Evolutionary conservation across 78 protist species (phyloP).

Genomic region (Dictyostelium purpureum): DNA sequence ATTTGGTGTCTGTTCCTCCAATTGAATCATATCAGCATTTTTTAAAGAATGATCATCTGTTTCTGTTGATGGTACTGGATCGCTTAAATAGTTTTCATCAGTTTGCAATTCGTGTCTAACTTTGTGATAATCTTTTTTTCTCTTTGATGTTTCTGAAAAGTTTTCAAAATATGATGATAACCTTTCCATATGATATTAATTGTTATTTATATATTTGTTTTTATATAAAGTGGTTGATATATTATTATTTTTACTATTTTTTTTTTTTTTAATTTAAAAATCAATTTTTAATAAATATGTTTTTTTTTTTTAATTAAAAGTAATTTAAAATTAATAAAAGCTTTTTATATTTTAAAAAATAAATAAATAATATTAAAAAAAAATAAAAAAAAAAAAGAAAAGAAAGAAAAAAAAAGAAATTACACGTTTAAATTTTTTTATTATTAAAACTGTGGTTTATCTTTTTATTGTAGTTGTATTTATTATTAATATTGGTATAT

Average conservation of each 20-base stretch:
- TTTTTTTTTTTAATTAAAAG: neutral
- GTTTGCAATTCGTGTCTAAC: neutral
- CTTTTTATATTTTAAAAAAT: neutral
- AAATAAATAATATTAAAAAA: neutral
- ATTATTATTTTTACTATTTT: no score
- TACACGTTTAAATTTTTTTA: no score
- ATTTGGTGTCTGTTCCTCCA: neutral
- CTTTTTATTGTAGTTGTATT: neutral
- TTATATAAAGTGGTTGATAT: no score
- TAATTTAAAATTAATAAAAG: neutral
- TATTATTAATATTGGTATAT: neutral
- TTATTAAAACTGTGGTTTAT: neutral
- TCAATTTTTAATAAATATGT: no score
- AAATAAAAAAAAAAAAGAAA: neutral
- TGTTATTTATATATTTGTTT: neutral
- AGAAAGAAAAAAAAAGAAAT: no score
- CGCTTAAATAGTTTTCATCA: neutral
- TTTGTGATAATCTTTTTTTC: constrained; percentile 23
- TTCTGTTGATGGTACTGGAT: neutral
- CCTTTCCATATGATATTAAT: neutral
- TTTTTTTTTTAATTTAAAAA: no score
- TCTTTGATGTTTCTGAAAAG: constrained; percentile 1
- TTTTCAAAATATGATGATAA: neutral
- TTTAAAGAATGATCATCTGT: neutral
- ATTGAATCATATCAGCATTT: neutral